phyloP scores from a whole-genome alignment of 495 filamentous ascomycete genomes.

The Eremomyces bilateralis region DNA sequence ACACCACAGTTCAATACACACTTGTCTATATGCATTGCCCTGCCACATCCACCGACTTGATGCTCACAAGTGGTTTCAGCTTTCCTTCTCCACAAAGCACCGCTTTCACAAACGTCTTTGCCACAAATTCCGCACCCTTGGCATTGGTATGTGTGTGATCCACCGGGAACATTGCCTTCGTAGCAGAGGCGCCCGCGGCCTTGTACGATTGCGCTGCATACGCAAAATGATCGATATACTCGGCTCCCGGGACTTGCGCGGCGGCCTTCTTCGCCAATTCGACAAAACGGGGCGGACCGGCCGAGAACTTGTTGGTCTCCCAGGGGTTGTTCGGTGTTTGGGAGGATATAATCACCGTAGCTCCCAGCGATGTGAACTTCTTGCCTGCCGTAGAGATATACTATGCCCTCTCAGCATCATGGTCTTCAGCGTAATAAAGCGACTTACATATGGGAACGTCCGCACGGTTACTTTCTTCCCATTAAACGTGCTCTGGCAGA shows the following conservation, averaged over 20 bases:
- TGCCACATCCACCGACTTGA: not conserved
- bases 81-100: slow-evolving; percentile 22
- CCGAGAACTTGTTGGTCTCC: slow-evolving; percentile 29
- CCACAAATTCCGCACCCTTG: slow-evolving; percentile 33
- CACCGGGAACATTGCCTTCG: slow-evolving; percentile 30
- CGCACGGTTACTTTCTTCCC: slow-evolving; percentile 31
- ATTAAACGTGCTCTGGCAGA: slow-evolving; percentile 29
- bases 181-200: slow-evolving; percentile 23
- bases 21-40: not conserved
- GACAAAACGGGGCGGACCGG: slow-evolving; percentile 29
- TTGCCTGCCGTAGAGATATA: slow-evolving; percentile 34
- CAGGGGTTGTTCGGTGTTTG: slow-evolving; percentile 44
- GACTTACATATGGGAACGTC: slow-evolving; percentile 35
- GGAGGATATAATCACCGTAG: slow-evolving; percentile 35
- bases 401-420: no score
- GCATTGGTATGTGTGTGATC: slow-evolving; percentile 47
- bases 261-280: slow-evolving; percentile 29
- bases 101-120: slow-evolving; percentile 39
- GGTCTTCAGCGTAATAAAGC: no score
- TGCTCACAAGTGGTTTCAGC: slow-evolving; percentile 1
- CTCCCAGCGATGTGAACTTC: slow-evolving; percentile 33
- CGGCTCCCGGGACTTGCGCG: slow-evolving; percentile 21
- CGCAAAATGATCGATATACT: slow-evolving; percentile 39
- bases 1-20: no score
- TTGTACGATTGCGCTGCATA: slow-evolving; percentile 32